Base-by-base conservation (phyloP, 345 rosid genomes). In the Heritiera fomes region DNA sequence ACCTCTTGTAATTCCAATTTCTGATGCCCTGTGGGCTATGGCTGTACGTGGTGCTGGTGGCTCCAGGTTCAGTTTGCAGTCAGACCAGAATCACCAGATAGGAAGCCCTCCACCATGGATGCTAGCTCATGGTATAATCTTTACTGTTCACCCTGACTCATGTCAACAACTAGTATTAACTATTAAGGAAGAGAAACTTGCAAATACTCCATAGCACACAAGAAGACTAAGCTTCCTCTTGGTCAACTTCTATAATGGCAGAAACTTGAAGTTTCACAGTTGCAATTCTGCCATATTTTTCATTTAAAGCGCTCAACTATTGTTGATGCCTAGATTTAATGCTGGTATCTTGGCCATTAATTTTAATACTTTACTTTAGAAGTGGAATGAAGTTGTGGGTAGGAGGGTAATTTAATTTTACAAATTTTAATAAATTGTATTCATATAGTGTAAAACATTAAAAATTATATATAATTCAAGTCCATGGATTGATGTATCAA, bases 11-110 rank as follows among this genome's bases (percentile, higher is more conserved):
- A 80, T 91, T 65, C 91, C 91, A 15, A 28, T 86, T n/a, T 87
- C 93, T 13, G 91, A 89, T 58, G 91, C 88, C 23, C 85, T n/a
- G 7, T 4, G 6, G 43, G 43, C 6, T 41, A 41, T 88, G 90
- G 91, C 90, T 4, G 74, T 84, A 8, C 80, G 80, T 4, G 91
- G 87, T 32, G 93, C 91, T 23, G 90, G 87, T 80, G 90, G 14
- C 88, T 79, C 93, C 93, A 0, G 91, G 90, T 28, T 88, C 93
- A 1, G 88, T 88, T 88, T 2, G 89, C 84, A 6, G 88, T 91
- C 45, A 85, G 88, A 77, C 88, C 90, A 34, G 38, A 34, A 34
- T 34, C 38, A 34, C 38, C 38, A 20, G 76, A 84, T 64, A 66
- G 40, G 80, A 91, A 89, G 28, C 18, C 23, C 9, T 18, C 18